Evolutionary conservation across 495 filamentous ascomycete species (phyloP), one percentile per base, ranked within the genome.

Genomic region (Penicillium manginii): DNA sequence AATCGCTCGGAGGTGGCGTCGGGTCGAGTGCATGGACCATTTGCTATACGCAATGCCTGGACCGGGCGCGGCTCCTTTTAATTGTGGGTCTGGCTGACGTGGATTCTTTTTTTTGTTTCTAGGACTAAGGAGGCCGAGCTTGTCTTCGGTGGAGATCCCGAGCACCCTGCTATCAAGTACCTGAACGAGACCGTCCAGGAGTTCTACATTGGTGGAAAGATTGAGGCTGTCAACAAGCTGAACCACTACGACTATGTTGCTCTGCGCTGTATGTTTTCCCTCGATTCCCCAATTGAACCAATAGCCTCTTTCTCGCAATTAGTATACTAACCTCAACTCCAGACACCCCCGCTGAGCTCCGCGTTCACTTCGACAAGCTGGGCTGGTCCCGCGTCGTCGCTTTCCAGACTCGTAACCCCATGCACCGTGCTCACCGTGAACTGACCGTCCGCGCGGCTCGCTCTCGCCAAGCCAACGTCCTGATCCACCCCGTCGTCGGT

Each of bases 231-330:
- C 72, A 92, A 93, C 78, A 86, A 89, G 69, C 82, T 97, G 33
- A 91, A 93, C 79, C 96, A 98, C 81, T 98, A 98, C 82, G 94
- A 98, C 80, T 98, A 98, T 81, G 91, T 97, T 64, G 96, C 86
- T 70, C 84, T 97, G 55, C 87, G 94, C 83, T 98, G 91, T 93
- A 83, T 65, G 86, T 77, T 50, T 31, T n/a, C 31, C 47, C 22
- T 7, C 6, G 26, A 29, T 29, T 15, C 21, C 14, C 3, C 4
- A 26, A 2, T 26, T 42, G 17, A 9, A 33, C 18, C 3, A n/a
- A 49, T 48, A 43, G 11, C 35, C 15, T 15, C 35, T 46, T n/a
- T n/a, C 15, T 26, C 8, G 26, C 31, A 15, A 8, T 37, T 14
- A 23, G 15, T 19, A 55, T 56, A 49, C 53, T 56, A 22, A 32